These are phyloP conservation scores for Monilinia aucupariae DNA, from an alignment of 2,329 filamentous ascomycete genomes.

Conservation along the genomic window DNA sequence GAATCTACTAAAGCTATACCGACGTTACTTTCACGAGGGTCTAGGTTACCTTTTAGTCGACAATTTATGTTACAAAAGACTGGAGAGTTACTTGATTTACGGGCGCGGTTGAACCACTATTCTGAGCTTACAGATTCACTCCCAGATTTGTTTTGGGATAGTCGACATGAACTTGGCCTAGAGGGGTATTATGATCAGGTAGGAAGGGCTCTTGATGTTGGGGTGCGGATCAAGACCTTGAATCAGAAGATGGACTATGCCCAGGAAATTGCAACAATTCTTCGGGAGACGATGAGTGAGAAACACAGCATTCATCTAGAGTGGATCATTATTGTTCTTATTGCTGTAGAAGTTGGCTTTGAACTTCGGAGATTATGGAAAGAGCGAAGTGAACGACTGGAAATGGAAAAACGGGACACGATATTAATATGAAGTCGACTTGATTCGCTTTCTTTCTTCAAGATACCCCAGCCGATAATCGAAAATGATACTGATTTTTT, in stretches of 20 bases:
- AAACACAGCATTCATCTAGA: constrained; percentile 83
- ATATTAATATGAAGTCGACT: neutral
- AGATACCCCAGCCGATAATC: neutral
- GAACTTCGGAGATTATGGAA: constrained; percentile 59
- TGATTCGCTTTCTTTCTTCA: neutral
- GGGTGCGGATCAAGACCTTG: constrained; percentile 80
- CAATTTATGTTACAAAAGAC: constrained; percentile 88
- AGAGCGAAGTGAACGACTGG: constrained; percentile 20
- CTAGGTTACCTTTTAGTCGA: constrained; percentile 57
- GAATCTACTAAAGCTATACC: constrained; percentile 80
- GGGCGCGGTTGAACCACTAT: constrained; percentile 92
- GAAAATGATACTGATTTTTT: too few species aligned
- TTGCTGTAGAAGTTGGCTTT: constrained; percentile 86
- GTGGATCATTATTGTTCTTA: constrained; percentile 93
- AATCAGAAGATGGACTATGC: constrained; percentile 99
- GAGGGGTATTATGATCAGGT: constrained; percentile 96
- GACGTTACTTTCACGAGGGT: constrained; percentile 65
- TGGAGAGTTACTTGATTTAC: constrained; percentile 80
- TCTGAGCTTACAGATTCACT: constrained; percentile 92
- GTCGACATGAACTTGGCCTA: constrained; percentile 76
- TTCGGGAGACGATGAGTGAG: constrained; percentile 84
- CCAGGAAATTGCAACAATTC: constrained; percentile 84
- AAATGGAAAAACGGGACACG: neutral
- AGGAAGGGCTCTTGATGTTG: constrained; percentile 82
- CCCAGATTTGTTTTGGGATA: constrained; percentile 97